Base-by-base conservation (phyloP, 768 basidiomycete species). In the Xerocomellus chrysenteron region DNA sequence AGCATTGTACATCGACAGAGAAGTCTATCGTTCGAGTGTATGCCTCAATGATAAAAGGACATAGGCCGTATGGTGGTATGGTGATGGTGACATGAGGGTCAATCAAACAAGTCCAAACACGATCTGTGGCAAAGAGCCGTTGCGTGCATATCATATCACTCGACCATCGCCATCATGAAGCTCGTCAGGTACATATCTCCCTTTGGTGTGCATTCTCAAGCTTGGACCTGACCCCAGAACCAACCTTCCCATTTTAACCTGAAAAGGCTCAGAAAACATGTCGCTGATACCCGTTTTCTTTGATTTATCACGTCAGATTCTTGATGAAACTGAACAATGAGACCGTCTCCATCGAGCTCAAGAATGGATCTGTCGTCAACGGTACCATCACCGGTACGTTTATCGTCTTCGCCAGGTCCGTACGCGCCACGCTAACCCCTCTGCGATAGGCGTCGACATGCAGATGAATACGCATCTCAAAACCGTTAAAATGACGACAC, bases 311-410 rank as follows among this genome's bases (percentile, higher is more conserved):
- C 36, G 54, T 32, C 69, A 96, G 93, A 74, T 98, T 96, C 78
- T 84, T 97, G 81, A 99, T 98, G 96, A 99, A 98, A 82, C 77
- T 99, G 78, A 96, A 97, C 82, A 98, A 98, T 73, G 96, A 99
- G 82, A 95, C 96, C 60, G 94, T 98, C 65, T 93, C 95, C 60
- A 84, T 98, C 73, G 95, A 99, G 79, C 82, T 99, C 64, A 99
- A 99, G 77, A 98, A 99, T 66, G 97, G 97, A 30, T 92, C 93
- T 0, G 77, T 94, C 50, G 88, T 99, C 16, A 90, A 96, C 67
- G 96, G 96, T 12, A 99, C 96, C 24, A 97, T 98, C 73, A 97
- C 94, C 16, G 95, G 96, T 95, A 58, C 60, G 86, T 72, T 26
- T 14, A 47, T 44, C 8, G 8, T 36, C 32, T 16, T 47, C 26